A percentile compares a stretch with the other conserved stretches of the same genome.
Conservation (phyloP, 306 rosid genomes). For the Ammopiptanthus mongolicus region DNA sequence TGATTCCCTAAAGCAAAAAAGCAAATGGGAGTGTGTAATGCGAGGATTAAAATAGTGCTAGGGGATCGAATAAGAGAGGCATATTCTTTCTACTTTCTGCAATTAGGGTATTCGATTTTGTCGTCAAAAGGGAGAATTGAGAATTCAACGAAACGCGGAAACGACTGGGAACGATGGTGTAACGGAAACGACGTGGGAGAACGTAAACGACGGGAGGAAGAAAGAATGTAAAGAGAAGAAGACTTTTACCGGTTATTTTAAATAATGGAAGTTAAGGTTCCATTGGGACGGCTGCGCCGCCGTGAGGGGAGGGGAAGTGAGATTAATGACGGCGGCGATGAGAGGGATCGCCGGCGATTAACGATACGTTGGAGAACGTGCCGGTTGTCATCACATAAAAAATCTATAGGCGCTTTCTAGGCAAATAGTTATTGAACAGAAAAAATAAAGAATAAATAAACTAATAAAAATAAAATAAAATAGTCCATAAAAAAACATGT, state of each 20-base stretch:
- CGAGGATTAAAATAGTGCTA: not conserved
- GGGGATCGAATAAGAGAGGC: constrained; percentile 25
- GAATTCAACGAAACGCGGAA: constrained; percentile 23
- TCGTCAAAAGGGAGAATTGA: not conserved
- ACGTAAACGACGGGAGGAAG: constrained; percentile 15
- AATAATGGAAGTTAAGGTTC: not conserved
- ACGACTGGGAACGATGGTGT: constrained; percentile 11
- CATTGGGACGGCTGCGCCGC: not conserved
- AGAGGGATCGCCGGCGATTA: constrained; percentile 32
- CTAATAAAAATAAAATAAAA: not conserved
- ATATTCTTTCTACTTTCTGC: constrained; percentile 18
- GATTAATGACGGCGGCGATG: constrained; percentile 31
- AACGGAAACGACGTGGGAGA: not conserved
- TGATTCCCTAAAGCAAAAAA: constrained; percentile 10
- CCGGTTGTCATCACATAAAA: constrained; percentile 17
- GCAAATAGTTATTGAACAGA: constrained; percentile 2
- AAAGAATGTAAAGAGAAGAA: not conserved
- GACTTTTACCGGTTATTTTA: not conserved
- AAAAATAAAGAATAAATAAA: not conserved
- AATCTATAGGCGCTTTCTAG: not conserved
- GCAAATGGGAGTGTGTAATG: constrained; percentile 14
- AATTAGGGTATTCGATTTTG: not conserved
- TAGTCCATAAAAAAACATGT: not conserved
- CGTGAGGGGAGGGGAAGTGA: not conserved
- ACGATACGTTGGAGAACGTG: constrained; percentile 10